phyloP scores from a whole-genome alignment of 768 basidiomycete genomes.

The Amanita muscaria region DNA sequence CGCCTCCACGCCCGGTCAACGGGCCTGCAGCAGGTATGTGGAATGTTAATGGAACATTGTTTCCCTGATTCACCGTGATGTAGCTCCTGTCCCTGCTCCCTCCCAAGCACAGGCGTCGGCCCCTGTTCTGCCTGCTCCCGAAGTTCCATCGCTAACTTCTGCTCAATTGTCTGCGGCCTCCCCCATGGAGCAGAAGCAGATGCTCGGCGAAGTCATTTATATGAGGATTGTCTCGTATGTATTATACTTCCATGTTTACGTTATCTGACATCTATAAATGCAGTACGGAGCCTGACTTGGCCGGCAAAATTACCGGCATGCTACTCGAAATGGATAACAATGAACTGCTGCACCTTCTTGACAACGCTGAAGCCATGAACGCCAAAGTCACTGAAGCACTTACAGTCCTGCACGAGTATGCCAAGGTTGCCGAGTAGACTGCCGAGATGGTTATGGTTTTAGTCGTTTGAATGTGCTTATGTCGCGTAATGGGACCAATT shows the following conservation, averaged over 20 bases:
- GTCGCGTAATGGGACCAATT: slow-evolving; percentile 4
- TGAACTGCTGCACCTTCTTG: slow-evolving; percentile 86
- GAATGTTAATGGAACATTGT: no score
- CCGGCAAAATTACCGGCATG: slow-evolving; percentile 99
- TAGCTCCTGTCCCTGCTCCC: slow-evolving; percentile 27
- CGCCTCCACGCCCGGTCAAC: slow-evolving; percentile 23
- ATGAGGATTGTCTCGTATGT: slow-evolving; percentile 79
- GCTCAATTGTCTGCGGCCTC: slow-evolving; percentile 49
- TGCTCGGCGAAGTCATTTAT: slow-evolving; percentile 95
- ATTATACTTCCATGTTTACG: slow-evolving; percentile 10
- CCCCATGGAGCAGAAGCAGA: slow-evolving; percentile 94
- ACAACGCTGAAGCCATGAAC: slow-evolving; percentile 72
- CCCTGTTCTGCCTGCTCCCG: slow-evolving; percentile 27
- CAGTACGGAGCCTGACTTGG: slow-evolving; percentile 83
- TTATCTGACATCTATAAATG: slow-evolving; percentile 5
- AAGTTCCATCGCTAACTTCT: slow-evolving; percentile 37
- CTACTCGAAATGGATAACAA: slow-evolving; percentile 97
- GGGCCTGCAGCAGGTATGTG: slow-evolving; percentile 17
- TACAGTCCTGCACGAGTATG: slow-evolving; percentile 78
- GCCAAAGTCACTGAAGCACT: slow-evolving; percentile 91
- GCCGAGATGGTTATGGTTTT: slow-evolving; percentile 6
- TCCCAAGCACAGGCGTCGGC: slow-evolving; percentile 40
- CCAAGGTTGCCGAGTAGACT: slow-evolving; percentile 22
- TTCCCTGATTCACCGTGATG: slow-evolving; percentile 9
- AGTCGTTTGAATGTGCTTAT: slow-evolving; percentile 1